Evolutionary conservation across 2,329 filamentous ascomycete genomes (phyloP).

Genomic region (Fulvia fulva): DNA sequence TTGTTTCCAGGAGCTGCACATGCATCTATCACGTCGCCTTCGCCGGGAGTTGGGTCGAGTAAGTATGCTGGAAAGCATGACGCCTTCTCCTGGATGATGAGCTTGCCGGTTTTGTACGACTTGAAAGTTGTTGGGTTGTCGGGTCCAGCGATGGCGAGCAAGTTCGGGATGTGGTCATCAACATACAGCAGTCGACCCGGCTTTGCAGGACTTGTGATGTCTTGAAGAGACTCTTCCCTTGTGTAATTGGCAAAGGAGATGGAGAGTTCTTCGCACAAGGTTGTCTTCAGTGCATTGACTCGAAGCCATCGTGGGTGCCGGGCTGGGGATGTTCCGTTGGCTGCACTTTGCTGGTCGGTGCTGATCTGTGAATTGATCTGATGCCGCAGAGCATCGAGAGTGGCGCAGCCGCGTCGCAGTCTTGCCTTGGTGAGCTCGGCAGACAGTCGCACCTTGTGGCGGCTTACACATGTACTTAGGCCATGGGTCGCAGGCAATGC

Average conservation of each 20-base stretch:
- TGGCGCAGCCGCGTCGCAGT: slow-evolving; percentile 65
- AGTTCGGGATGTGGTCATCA: slow-evolving; percentile 77
- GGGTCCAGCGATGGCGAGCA: slow-evolving; percentile 69
- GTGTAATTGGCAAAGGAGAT: slow-evolving; percentile 67
- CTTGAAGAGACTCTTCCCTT: slow-evolving; percentile 55
- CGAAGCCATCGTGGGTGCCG: slow-evolving; percentile 86
- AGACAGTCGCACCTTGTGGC: slow-evolving; percentile 74
- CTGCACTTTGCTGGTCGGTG: slow-evolving; percentile 22
- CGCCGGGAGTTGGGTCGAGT: slow-evolving; percentile 61
- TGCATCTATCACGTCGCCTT: slow-evolving; percentile 81
- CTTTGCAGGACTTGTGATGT: slow-evolving; percentile 37
- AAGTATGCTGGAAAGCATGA: slow-evolving; percentile 95
- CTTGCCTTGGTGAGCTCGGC: slow-evolving; percentile 81
- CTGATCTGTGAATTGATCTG: slow-evolving; percentile 49
- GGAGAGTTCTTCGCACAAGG: slow-evolving; percentile 65
- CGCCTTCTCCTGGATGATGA: slow-evolving; percentile 94
- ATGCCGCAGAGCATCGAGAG: slow-evolving; percentile 62
- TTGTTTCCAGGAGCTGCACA: slow-evolving; percentile 97
- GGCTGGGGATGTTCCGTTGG: slow-evolving; percentile 34
- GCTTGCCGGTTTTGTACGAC: slow-evolving; percentile 69
- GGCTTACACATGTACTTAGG: slow-evolving; percentile 68
- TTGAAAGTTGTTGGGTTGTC: slow-evolving; percentile 67
- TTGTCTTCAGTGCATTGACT: slow-evolving; percentile 73
- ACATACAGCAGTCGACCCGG: slow-evolving; percentile 57
- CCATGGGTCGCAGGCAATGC: slow-evolving; percentile 76